A percentile compares a stretch with the other conserved stretches of the same genome.
Conservation (phyloP, 2,329 filamentous ascomycete species). For the Sordariomycetes sp. region DNA sequence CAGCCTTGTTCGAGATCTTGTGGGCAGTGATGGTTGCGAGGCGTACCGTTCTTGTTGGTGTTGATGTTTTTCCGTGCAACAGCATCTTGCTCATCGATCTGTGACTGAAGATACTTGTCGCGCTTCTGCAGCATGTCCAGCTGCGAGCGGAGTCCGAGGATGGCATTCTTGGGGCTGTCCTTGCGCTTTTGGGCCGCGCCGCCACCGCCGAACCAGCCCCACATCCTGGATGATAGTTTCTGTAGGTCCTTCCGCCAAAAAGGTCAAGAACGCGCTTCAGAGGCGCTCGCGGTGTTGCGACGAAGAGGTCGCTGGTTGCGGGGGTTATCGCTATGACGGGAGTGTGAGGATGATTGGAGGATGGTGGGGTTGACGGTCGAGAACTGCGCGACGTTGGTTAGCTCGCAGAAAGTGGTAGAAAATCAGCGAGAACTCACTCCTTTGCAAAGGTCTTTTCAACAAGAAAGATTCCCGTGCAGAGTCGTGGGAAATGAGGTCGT, state of each 20-base stretch:
- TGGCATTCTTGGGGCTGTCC: slow-evolving; percentile 94
- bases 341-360: background rate
- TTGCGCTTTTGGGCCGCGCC: slow-evolving; percentile 75
- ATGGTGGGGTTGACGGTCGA: too few species aligned
- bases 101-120: slow-evolving; percentile 80
- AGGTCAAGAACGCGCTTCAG: background rate
- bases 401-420: too few species aligned
- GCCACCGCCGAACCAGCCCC: slow-evolving; percentile 90
- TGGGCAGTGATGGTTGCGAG: too few species aligned
- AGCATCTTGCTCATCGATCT: slow-evolving; percentile 87
- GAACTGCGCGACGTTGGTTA: too few species aligned
- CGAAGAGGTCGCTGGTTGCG: background rate
- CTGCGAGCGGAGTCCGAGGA: slow-evolving; percentile 77
- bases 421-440: too few species aligned
- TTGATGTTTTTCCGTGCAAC: slow-evolving; percentile 79
- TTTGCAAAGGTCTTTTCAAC: background rate
- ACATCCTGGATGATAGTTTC: too few species aligned
- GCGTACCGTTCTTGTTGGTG: slow-evolving; percentile 83
- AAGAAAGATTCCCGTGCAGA: background rate
- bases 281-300: background rate
- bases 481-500: background rate
- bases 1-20: too few species aligned
- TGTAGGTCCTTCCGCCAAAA: too few species aligned
- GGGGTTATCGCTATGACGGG: background rate
- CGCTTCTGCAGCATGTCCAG: slow-evolving; percentile 97